Evolutionary conservation across 345 rosid genomes (phyloP).

Genomic region (Eucalyptus erythrocorys): DNA sequence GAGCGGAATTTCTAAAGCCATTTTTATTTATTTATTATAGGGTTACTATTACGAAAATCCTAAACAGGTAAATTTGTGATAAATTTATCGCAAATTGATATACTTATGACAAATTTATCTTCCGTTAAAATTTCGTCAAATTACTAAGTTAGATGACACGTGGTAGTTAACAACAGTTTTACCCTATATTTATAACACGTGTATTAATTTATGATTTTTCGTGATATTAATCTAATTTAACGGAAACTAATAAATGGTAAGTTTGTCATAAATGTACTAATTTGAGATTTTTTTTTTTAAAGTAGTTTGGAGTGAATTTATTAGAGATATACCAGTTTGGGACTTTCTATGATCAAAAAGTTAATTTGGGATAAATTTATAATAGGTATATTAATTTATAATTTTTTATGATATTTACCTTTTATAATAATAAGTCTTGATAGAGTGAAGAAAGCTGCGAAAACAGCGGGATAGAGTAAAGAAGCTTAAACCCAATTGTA

Average conservation of each 20-base stretch:
- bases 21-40: neutral
- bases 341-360: too few species aligned
- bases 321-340: fast-evolving
- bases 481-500: neutral
- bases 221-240: fast-evolving
- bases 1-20: neutral
- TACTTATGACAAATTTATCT: too few species aligned
- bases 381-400: too few species aligned
- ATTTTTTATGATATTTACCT: neutral
- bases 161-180: too few species aligned
- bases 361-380: too few species aligned
- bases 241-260: fast-evolving
- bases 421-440: neutral
- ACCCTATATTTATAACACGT: too few species aligned
- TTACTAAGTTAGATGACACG: fast-evolving
- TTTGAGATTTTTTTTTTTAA: too few species aligned
- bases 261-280: fast-evolving
- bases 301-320: too few species aligned
- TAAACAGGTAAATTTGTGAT: neutral
- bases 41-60: neutral
- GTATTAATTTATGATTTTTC: neutral
- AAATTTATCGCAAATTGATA: fast-evolving
- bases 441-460: neutral
- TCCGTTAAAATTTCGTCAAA: fast-evolving
- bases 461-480: neutral